Evolutionary conservation across 2,329 filamentous ascomycete species (phyloP).

Genomic region (Nigrograna mackinnonii): DNA sequence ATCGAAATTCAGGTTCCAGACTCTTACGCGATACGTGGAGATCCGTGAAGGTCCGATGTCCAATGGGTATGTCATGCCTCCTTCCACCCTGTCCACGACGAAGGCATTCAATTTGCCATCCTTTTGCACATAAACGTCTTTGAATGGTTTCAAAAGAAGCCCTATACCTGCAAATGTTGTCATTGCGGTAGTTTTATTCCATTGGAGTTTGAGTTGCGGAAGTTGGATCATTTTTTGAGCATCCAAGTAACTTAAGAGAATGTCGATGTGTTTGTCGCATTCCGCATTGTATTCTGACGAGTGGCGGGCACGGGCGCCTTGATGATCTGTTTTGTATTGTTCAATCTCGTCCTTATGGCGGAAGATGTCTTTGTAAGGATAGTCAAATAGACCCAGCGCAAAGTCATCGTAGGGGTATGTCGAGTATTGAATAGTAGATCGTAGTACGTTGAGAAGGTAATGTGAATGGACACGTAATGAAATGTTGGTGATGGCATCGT

Average conservation of each 20-base stretch:
- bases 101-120: conserved; percentile 8
- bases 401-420: no score
- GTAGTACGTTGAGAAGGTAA: neutral
- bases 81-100: conserved; percentile 9
- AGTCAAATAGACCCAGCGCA: neutral
- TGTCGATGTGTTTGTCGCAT: conserved; percentile 13
- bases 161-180: conserved; percentile 8
- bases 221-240: conserved; percentile 2
- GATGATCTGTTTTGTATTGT: neutral
- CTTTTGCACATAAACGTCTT: conserved; percentile 11
- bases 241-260: conserved; percentile 11
- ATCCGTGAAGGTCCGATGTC: neutral
- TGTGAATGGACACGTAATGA: neutral
- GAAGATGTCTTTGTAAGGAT: neutral
- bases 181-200: conserved; percentile 4
- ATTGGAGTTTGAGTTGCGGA: neutral
- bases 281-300: conserved; percentile 8
- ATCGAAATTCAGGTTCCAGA: conserved; percentile 12
- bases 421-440: no score
- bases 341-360: neutral
- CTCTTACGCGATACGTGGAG: neutral
- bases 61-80: neutral
- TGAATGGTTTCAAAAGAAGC: conserved; percentile 8
- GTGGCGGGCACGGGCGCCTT: neutral
- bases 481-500: neutral